Percentiles rank a stretch among this genome's conserved stretches.
Evolutionary conservation across 345 rosid species (phyloP).

Genomic region (Eucalyptus brandiana): DNA sequence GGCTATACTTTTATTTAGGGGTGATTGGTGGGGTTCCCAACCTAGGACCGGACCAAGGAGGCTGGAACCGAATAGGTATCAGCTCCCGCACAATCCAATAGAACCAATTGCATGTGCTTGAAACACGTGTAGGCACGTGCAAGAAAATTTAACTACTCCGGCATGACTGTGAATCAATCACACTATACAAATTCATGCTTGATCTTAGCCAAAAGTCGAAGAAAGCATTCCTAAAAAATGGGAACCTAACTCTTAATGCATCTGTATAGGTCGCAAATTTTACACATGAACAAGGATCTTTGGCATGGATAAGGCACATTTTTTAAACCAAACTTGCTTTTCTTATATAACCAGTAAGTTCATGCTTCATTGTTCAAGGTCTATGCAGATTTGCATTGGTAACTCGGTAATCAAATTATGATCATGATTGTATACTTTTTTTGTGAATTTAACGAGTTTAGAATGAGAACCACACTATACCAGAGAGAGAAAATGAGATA

Average conservation of each 20-base stretch:
- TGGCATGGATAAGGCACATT: not conserved
- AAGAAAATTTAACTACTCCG: no score
- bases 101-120: no score
- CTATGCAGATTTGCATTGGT: not conserved
- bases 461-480: not conserved
- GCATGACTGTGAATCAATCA: no score
- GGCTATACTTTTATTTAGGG: no score
- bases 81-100: no score
- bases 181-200: no score
- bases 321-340: not conserved
- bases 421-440: not conserved
- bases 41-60: no score
- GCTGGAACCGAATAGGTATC: no score
- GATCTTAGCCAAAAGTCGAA: no score
- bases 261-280: not conserved
- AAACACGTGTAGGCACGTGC: no score
- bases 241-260: not conserved
- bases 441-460: not conserved
- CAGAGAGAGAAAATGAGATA: not conserved
- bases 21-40: no score
- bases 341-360: not conserved
- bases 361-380: not conserved
- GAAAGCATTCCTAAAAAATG: not conserved
- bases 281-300: not conserved
- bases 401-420: not conserved